Conservation (phyloP, 2,329 filamentous ascomycete species). For the Botrytis galanthina region DNA sequence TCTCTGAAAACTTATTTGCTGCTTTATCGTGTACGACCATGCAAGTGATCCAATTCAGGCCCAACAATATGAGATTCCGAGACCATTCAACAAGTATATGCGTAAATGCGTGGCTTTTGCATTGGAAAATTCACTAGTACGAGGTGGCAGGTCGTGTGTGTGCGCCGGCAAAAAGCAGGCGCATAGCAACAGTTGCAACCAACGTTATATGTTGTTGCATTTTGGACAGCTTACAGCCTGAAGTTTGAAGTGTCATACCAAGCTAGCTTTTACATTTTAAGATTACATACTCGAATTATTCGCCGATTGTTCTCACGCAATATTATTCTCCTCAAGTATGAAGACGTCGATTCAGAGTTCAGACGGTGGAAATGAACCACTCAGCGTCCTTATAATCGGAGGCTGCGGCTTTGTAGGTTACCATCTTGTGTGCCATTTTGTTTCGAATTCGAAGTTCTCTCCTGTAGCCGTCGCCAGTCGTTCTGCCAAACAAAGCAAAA, state of each 20-base stretch:
- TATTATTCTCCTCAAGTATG: too few relatives aligned
- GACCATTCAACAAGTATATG: background rate
- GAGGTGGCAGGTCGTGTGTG: background rate
- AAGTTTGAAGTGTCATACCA: background rate
- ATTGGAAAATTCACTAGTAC: background rate
- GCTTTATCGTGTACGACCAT: background rate
- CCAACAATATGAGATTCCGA: background rate
- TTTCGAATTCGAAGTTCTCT: background rate
- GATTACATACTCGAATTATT: background rate
- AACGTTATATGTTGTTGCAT: background rate
- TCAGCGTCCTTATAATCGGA: background rate
- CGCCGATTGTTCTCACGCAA: background rate
- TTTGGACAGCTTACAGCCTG: background rate
- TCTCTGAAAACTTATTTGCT: background rate
- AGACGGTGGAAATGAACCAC: background rate
- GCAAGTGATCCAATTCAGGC: background rate
- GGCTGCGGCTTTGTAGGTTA: slow-evolving; percentile 6
- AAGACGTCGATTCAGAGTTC: background rate
- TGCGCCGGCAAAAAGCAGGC: background rate
- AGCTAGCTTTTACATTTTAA: background rate
- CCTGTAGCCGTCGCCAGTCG: slow-evolving; percentile 1
- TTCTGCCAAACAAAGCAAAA: background rate
- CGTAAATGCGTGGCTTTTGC: background rate
- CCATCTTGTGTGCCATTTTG: slow-evolving; percentile 5
- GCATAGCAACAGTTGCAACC: background rate